Conservation (phyloP, 208 protist genomes). For the Crithidia fasciculata region DNA sequence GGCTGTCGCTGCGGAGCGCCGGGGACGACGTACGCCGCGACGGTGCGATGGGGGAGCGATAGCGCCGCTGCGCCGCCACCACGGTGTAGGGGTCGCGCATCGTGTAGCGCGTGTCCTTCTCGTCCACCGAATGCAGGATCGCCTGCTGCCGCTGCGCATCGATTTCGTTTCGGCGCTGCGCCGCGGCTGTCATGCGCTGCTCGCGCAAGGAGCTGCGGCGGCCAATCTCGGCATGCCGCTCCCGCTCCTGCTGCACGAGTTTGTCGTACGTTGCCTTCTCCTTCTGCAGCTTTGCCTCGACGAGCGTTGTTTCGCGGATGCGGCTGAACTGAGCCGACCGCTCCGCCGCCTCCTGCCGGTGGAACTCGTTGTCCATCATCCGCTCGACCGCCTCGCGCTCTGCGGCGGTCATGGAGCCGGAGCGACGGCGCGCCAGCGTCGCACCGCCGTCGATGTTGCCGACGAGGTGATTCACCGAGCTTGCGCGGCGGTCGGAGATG, state of each 20-base stretch:
- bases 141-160: constrained; percentile 37
- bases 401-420: constrained; percentile 43
- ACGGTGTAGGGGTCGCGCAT: constrained; percentile 49
- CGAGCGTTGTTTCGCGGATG: constrained; percentile 32
- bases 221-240: constrained; percentile 24
- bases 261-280: constrained; percentile 40
- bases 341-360: constrained; percentile 42
- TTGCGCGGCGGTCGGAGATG: constrained; percentile 41
- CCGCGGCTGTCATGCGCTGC: constrained; percentile 27
- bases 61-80: constrained; percentile 42
- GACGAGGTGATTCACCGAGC: constrained; percentile 31
- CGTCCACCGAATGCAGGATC: constrained; percentile 19
- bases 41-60: constrained; percentile 27
- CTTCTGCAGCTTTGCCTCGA: constrained; percentile 51
- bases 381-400: constrained; percentile 52
- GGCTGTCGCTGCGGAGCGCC: not conserved
- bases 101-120: constrained; percentile 33
- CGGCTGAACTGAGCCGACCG: constrained; percentile 40
- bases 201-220: constrained; percentile 9
- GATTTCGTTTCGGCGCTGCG: constrained; percentile 35
- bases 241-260: constrained; percentile 12
- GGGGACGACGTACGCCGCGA: constrained; percentile 9
- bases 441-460: constrained; percentile 21
- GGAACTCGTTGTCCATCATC: constrained; percentile 67
- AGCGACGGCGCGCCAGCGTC: constrained; percentile 7